Evolutionary conservation across 805 yeast species (phyloP).

Genomic region (Cyberlindnera sargentensis): DNA sequence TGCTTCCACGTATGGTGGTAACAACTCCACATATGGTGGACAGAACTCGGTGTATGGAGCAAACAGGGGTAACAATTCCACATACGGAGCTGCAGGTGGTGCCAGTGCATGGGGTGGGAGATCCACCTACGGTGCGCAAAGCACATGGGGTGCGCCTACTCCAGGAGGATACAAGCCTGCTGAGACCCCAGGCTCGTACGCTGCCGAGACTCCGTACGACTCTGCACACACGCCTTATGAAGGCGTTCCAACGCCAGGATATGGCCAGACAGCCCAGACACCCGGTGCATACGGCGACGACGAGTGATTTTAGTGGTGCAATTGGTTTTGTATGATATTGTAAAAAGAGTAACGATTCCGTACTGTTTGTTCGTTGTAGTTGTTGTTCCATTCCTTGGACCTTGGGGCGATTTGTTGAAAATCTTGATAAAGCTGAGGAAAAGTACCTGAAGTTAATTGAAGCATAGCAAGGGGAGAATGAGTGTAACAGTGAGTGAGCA

Average conservation of each 20-base stretch:
- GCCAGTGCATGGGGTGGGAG: constrained; percentile 24
- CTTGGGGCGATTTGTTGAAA: too few species aligned
- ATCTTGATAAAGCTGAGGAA: not conserved
- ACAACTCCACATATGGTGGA: constrained; percentile 2
- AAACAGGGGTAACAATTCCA: constrained; percentile 1
- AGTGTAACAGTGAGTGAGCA: constrained; percentile 1
- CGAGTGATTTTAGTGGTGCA: not conserved
- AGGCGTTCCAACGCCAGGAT: constrained; percentile 10
- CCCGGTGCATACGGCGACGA: constrained; percentile 15
- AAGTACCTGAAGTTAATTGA: not conserved
- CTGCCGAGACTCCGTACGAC: constrained; percentile 13
- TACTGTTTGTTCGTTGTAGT: not conserved
- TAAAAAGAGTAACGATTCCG: not conserved
- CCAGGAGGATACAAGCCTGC: constrained; percentile 27
- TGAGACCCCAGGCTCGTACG: constrained; percentile 33
- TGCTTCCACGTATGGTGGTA: constrained; percentile 1
- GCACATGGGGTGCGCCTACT: constrained; percentile 20
- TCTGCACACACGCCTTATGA: constrained; percentile 1
- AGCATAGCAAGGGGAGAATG: not conserved
- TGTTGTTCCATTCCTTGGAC: too few species aligned
- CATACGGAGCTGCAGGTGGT: constrained; percentile 1
- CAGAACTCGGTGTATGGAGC: not conserved
- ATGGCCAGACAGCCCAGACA: constrained; percentile 10
- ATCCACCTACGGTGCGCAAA: constrained; percentile 17
- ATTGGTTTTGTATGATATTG: not conserved